Evolutionary conservation across 495 filamentous ascomycete species (phyloP).

Genomic region (Usnea hakonensis): DNA sequence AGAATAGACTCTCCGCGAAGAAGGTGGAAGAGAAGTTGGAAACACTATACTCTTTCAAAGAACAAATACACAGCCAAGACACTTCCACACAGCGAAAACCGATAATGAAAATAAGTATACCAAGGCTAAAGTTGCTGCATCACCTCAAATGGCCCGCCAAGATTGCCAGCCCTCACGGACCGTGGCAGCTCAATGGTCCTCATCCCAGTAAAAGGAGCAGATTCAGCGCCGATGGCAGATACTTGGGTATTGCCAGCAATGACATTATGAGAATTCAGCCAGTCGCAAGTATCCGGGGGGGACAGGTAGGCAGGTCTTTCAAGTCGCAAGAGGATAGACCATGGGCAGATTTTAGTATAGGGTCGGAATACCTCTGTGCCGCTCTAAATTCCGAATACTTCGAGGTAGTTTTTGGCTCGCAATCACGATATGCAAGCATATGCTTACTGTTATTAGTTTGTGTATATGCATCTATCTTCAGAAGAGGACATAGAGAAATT

Average conservation of each 20-base stretch:
- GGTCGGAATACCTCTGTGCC: conserved; percentile 4
- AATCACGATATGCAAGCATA: not conserved
- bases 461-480: not conserved
- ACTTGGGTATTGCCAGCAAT: not conserved
- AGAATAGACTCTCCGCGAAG: not conserved
- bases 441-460: not conserved
- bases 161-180: not conserved
- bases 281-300: not conserved
- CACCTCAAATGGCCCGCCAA: not conserved
- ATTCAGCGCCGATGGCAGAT: conserved; percentile 3
- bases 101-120: no score
- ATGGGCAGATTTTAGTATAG: conserved; percentile 1
- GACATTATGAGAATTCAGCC: not conserved
- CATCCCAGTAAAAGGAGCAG: not conserved
- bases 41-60: not conserved
- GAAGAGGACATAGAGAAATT: not conserved
- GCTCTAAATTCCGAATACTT: not conserved
- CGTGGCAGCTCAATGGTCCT: no score
- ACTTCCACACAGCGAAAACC: not conserved
- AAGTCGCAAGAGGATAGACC: not conserved
- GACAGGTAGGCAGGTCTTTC: not conserved
- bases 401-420: not conserved
- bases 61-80: not conserved
- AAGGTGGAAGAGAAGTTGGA: not conserved
- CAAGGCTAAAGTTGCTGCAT: not conserved